A percentile compares a stretch with the other conserved stretches of the same genome.
Conservation (phyloP, 805 yeast genomes). For the Pichia occidentalis region DNA sequence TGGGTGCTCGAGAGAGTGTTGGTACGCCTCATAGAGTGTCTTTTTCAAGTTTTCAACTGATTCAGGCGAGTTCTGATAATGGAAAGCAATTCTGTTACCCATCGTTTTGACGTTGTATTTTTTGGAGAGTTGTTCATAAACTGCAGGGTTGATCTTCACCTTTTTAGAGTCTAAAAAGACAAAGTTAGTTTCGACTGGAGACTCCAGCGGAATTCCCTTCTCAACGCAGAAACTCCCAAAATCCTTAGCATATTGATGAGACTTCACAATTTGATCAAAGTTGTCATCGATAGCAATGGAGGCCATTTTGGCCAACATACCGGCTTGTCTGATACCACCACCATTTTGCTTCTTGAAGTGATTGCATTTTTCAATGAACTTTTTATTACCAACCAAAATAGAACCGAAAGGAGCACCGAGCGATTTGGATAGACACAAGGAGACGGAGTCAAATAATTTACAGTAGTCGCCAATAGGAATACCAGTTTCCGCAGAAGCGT, state of each 20-base stretch:
- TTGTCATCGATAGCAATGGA: slow-evolving; percentile 65
- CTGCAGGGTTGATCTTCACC: slow-evolving; percentile 48
- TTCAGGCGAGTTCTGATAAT: slow-evolving; percentile 53
- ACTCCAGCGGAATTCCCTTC: slow-evolving; percentile 50
- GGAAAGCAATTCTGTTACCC: slow-evolving; percentile 80
- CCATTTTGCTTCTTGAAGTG: slow-evolving; percentile 90
- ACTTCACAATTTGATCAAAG: slow-evolving; percentile 45
- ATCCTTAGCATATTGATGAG: slow-evolving; percentile 46
- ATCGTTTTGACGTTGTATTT: slow-evolving; percentile 56
- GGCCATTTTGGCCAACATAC: slow-evolving; percentile 78
- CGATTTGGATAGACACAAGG: slow-evolving; percentile 85
- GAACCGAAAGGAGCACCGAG: slow-evolving; percentile 94
- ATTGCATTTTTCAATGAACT: slow-evolving; percentile 60
- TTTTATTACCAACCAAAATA: slow-evolving; percentile 61
- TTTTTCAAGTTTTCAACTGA: slow-evolving; percentile 51
- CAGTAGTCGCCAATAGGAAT: slow-evolving; percentile 65
- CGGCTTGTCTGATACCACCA: slow-evolving; percentile 89
- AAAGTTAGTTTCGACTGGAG: slow-evolving; percentile 79
- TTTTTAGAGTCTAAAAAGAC: slow-evolving; percentile 60
- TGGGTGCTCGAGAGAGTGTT: slow-evolving; percentile 49
- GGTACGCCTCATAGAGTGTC: slow-evolving; percentile 52
- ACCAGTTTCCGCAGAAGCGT: slow-evolving; percentile 71
- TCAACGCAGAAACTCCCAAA: slow-evolving; percentile 44
- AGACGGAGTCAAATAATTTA: slow-evolving; percentile 73
- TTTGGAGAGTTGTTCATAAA: slow-evolving; percentile 33